Evolutionary conservation across 176 grass and related monocot species (phyloP).

Genomic region (Melocanna baccifera): DNA sequence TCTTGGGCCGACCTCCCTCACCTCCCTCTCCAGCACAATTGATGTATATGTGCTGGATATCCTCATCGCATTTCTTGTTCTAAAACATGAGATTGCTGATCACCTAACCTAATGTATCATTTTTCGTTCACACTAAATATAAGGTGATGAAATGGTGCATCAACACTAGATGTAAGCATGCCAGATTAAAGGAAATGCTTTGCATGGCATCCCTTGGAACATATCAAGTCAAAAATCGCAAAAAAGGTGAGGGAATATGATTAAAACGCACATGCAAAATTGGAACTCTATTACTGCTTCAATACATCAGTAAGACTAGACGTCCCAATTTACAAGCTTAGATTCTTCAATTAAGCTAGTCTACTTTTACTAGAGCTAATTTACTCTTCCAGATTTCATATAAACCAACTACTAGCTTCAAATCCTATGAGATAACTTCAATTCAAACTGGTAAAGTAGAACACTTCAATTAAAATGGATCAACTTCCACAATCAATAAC

Average conservation of each 20-base stretch:
- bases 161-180: background rate
- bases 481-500: background rate
- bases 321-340: background rate
- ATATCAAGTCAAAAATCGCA: background rate
- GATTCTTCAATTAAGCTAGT: background rate
- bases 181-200: background rate
- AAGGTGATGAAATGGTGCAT: background rate
- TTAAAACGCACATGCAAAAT: background rate
- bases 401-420: background rate
- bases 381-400: background rate
- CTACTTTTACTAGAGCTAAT: background rate
- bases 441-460: background rate
- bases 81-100: background rate
- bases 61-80: background rate
- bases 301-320: background rate
- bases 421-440: background rate
- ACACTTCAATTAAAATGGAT: background rate
- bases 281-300: background rate
- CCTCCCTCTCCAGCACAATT: no score
- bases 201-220: background rate
- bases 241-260: background rate
- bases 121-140: background rate
- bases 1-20: no score
- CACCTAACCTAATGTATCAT: background rate
- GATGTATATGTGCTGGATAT: no score